A percentile compares a stretch with the other conserved stretches of the same genome.
phyloP scores from a whole-genome alignment of 768 basidiomycete genomes.

The Filobasidium wieringae region DNA sequence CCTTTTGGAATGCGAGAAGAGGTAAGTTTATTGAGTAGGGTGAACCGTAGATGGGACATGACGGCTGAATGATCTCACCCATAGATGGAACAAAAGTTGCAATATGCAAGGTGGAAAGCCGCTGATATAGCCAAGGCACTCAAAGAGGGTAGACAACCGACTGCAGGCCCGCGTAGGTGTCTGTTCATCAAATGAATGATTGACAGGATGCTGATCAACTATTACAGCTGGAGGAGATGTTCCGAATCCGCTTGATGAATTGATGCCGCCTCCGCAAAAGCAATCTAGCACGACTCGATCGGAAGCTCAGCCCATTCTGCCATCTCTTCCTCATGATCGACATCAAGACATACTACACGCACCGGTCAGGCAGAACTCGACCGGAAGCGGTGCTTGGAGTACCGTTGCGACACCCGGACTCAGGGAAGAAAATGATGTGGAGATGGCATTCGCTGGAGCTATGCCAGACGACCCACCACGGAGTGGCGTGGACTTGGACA shows the following conservation, averaged over 20 bases:
- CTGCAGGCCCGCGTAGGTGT: constrained; percentile 60
- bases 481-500: background rate
- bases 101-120: constrained; percentile 96
- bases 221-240: background rate
- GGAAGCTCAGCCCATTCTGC: too few relatives aligned
- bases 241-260: constrained; percentile 1
- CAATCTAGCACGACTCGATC: too few relatives aligned
- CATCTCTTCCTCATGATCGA: background rate
- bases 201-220: background rate
- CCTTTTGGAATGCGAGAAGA: constrained; percentile 36
- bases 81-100: constrained; percentile 74
- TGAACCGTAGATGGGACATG: background rate
- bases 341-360: background rate
- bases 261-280: constrained; percentile 2
- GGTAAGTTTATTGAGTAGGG: constrained; percentile 18
- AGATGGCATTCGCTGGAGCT: background rate
- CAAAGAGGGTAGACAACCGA: constrained; percentile 78
- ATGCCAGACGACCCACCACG: background rate
- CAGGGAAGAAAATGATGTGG: constrained; percentile 22
- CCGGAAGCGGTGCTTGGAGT: constrained; percentile 57
- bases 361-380: background rate
- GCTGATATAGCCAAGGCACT: constrained; percentile 87
- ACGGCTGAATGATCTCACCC: background rate
- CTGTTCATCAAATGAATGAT: background rate
- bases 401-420: constrained; percentile 62